Conservation (phyloP, 2,329 filamentous ascomycete genomes). For the Neodidymelliopsis sp. region DNA sequence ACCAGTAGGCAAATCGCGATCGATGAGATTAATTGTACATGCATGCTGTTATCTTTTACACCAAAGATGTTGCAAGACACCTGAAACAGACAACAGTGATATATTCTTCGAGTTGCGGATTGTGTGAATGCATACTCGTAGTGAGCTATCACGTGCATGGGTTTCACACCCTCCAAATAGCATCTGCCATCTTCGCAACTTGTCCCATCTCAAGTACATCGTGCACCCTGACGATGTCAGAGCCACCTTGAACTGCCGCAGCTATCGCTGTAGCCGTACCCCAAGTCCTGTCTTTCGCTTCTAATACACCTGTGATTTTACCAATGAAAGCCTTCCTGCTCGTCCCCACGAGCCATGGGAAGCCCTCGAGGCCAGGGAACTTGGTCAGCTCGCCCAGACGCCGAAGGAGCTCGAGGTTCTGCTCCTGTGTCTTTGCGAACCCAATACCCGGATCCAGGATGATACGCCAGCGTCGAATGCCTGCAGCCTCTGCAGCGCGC, state of each 20-base stretch:
- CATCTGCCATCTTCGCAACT: slow-evolving; percentile 87
- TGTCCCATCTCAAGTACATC: slow-evolving; percentile 86
- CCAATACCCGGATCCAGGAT: slow-evolving; percentile 93
- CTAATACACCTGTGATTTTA: slow-evolving; percentile 75
- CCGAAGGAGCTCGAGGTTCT: slow-evolving; percentile 83
- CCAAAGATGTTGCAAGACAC: too few relatives aligned
- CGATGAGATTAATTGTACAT: too few relatives aligned
- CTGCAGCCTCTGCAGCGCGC: slow-evolving; percentile 77
- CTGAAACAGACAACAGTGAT: too few relatives aligned
- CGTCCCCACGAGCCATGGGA: slow-evolving; percentile 89
- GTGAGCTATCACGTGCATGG: background rate
- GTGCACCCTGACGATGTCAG: slow-evolving; percentile 91
- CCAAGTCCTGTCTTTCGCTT: slow-evolving; percentile 75
- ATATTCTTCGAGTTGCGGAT: too few relatives aligned
- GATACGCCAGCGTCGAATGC: slow-evolving; percentile 90
- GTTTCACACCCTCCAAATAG: slow-evolving; percentile 72
- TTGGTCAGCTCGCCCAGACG: slow-evolving; percentile 65
- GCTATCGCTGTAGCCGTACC: slow-evolving; percentile 90
- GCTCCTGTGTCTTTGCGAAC: slow-evolving; percentile 83
- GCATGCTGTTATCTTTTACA: too few relatives aligned
- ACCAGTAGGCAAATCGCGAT: too few relatives aligned
- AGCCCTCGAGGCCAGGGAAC: slow-evolving; percentile 63
- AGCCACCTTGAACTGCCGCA: slow-evolving; percentile 84
- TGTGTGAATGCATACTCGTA: too few relatives aligned
- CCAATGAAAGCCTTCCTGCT: slow-evolving; percentile 93